Evolutionary conservation across 208 protist species (phyloP).

Genomic region (Acanthamoeba castellanii): DNA sequence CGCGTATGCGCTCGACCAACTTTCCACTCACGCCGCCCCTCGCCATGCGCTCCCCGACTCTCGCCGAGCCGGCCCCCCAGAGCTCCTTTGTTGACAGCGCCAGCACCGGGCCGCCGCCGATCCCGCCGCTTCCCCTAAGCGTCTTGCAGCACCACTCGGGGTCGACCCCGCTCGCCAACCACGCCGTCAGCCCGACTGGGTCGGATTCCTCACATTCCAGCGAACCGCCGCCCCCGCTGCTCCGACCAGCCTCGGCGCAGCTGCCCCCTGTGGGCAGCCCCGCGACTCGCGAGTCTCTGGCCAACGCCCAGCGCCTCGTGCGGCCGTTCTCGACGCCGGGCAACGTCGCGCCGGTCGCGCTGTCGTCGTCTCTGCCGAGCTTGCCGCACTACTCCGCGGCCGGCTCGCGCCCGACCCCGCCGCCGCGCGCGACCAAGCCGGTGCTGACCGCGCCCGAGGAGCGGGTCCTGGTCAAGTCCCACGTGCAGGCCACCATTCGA

Average conservation of each 20-base stretch:
- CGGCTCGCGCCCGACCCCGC: neutral
- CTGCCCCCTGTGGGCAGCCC: neutral
- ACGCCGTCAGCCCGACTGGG: too few species aligned
- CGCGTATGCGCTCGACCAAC: neutral
- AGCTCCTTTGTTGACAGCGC: neutral
- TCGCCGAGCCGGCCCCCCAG: neutral
- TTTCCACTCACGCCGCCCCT: neutral
- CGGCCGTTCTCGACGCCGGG: constrained; percentile 14
- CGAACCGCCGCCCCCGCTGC: neutral
- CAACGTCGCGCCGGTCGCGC: neutral
- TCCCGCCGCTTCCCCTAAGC: neutral
- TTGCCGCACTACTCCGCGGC: neutral
- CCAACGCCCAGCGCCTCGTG: neutral
- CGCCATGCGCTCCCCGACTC: neutral
- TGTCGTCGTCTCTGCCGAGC: neutral
- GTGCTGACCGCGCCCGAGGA: neutral
- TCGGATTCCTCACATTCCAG: neutral
- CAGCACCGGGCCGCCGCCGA: neutral
- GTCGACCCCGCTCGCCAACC: neutral
- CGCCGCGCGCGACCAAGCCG: constrained; percentile 10
- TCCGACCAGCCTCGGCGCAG: neutral
- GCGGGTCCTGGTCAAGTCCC: neutral
- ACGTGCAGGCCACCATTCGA: neutral
- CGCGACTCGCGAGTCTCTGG: neutral
- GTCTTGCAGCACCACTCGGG: neutral